phyloP scores from a whole-genome alignment of 805 yeast genomes.

The Suhomyces prunicola region DNA sequence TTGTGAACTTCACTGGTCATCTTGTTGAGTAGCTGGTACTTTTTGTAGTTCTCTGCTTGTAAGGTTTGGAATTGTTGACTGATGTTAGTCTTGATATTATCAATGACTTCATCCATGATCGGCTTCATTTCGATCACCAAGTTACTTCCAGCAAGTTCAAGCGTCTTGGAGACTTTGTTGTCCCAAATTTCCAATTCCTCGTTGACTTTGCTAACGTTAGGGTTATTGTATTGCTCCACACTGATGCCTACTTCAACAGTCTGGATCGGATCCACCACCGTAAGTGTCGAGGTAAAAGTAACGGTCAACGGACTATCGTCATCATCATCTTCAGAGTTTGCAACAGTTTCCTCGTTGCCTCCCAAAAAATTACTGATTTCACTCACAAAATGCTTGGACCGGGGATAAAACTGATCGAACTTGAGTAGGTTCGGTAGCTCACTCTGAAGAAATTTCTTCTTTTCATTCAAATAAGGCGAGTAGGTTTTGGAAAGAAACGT shows the following conservation, averaged over 20 bases:
- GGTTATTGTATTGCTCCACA: constrained; percentile 3
- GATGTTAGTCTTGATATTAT: constrained; percentile 20
- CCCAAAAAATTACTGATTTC: constrained; percentile 1
- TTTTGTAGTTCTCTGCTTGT: constrained; percentile 26
- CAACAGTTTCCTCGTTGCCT: neutral
- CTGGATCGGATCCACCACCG: neutral
- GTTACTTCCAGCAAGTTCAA: constrained; percentile 31
- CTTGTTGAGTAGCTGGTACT: constrained; percentile 29
- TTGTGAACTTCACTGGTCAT: constrained; percentile 31
- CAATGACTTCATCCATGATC: constrained; percentile 20
- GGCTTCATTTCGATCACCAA: constrained; percentile 33
- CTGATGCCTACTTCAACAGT: constrained; percentile 3
- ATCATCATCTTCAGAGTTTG: constrained; percentile 1
- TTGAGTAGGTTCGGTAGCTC: constrained; percentile 26
- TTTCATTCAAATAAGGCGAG: constrained; percentile 15
- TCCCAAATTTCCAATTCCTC: constrained; percentile 34
- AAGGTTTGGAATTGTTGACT: constrained; percentile 24
- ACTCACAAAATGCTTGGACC: neutral
- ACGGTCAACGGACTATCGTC: constrained; percentile 2
- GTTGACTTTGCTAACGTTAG: constrained; percentile 14
- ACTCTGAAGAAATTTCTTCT: constrained; percentile 19
- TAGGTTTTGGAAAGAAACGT: constrained; percentile 1
- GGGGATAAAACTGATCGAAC: constrained; percentile 13
- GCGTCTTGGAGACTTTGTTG: constrained; percentile 29
- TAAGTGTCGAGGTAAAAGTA: constrained; percentile 7